Conservation (phyloP, 2,329 filamentous ascomycete species). For the Colletotrichum orchidophilum region DNA sequence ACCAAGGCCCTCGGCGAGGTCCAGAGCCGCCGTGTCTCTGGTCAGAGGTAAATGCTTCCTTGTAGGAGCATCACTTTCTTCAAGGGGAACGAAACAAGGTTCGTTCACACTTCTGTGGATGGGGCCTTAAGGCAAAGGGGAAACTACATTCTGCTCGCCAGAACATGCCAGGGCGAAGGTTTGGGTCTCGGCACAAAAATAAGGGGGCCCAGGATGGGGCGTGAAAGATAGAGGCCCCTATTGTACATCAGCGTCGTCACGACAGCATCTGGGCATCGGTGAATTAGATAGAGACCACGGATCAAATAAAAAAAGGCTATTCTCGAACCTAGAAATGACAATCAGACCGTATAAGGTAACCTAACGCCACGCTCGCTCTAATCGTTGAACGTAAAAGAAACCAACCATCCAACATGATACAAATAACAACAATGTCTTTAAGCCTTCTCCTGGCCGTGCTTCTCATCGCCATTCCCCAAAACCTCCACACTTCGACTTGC, state of each 20-base stretch:
- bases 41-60: slow-evolving; percentile 60
- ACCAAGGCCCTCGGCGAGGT: slow-evolving; percentile 93
- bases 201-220: background rate
- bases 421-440: background rate
- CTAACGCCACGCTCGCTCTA: slow-evolving; percentile 19
- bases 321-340: background rate
- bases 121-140: background rate
- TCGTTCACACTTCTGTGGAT: background rate
- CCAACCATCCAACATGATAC: background rate
- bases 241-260: slow-evolving; percentile 32
- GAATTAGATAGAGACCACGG: slow-evolving; percentile 24
- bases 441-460: background rate
- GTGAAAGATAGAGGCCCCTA: background rate
- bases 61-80: background rate
- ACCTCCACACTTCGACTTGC: slow-evolving; percentile 20
- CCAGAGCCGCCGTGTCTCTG: slow-evolving; percentile 84
- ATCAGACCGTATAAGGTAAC: background rate
- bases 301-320: slow-evolving; percentile 11
- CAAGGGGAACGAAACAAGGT: background rate
- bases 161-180: background rate
- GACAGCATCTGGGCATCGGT: slow-evolving; percentile 29
- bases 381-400: background rate
- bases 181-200: background rate
- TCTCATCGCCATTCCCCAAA: slow-evolving; percentile 2
- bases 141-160: background rate